Evolutionary conservation across 208 protist species (phyloP).

Genomic region (Tetramitus jugosus): DNA sequence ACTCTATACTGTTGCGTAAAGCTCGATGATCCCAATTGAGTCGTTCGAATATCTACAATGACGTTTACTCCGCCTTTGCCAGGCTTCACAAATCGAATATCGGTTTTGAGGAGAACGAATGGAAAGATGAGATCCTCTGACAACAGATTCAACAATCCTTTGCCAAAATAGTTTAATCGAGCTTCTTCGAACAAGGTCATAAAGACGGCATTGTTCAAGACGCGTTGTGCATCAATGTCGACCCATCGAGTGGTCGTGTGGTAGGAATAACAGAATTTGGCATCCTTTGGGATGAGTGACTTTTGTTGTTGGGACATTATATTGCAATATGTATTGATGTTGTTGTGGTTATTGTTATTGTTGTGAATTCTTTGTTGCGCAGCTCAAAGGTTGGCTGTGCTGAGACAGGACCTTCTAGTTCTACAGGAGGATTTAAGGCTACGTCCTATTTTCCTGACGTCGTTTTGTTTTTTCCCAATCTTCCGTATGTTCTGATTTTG

Average conservation of each 20-base stretch:
- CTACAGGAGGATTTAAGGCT: too few species aligned
- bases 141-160: neutral
- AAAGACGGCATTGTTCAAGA: conserved; percentile 13
- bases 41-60: neutral
- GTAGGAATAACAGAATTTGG: too few species aligned
- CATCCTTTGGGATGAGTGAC: too few species aligned
- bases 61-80: neutral
- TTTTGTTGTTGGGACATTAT: too few species aligned
- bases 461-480: too few species aligned
- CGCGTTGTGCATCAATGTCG: neutral
- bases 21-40: neutral
- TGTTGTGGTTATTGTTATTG: too few species aligned
- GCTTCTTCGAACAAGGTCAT: conserved; percentile 15
- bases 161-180: conserved; percentile 9
- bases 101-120: neutral
- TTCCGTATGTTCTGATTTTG: too few species aligned
- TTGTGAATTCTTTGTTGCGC: too few species aligned
- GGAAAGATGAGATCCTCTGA: neutral
- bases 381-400: too few species aligned
- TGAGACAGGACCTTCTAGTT: too few species aligned
- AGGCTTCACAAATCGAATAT: neutral
- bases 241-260: conserved; percentile 1
- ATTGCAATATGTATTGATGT: too few species aligned
- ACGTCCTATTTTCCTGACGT: too few species aligned
- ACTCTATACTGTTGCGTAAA: conserved; percentile 19